Percentiles rank a stretch among this genome's conserved stretches.
Conservation (phyloP, 495 filamentous ascomycete genomes). For the Hypomontagnella monticulosa region DNA sequence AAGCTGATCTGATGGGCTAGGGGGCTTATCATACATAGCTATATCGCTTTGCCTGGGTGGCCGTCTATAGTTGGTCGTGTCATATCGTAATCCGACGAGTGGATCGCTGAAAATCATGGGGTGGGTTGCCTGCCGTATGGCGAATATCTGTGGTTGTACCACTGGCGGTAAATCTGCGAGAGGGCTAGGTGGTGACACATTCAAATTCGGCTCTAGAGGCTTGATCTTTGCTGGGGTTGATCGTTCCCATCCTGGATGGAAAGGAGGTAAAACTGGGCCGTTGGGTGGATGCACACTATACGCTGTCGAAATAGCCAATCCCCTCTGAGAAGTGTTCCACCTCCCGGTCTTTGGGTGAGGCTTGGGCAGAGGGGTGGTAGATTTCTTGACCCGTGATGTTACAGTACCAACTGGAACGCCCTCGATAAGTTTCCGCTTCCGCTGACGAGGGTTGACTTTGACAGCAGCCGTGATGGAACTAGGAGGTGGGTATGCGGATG, state of each 20-base stretch:
- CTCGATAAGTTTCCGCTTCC: slow-evolving; percentile 54
- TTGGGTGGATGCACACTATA: slow-evolving; percentile 12
- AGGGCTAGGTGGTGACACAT: slow-evolving; percentile 42
- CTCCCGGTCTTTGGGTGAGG: background rate
- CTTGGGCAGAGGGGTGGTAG: background rate
- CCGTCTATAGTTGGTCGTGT: slow-evolving; percentile 34
- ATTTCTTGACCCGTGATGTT: background rate
- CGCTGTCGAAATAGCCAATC: slow-evolving; percentile 7
- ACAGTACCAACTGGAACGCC: slow-evolving; percentile 47
- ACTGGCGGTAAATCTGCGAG: slow-evolving; percentile 33
- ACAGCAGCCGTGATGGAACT: slow-evolving; percentile 52
- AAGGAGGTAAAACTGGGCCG: slow-evolving; percentile 34
- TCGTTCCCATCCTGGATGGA: slow-evolving; percentile 36
- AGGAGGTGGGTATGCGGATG: slow-evolving; percentile 4
- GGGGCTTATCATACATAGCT: slow-evolving; percentile 37
- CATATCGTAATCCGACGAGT: slow-evolving; percentile 37
- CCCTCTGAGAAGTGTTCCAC: background rate
- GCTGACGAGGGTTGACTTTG: slow-evolving; percentile 50
- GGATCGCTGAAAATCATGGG: slow-evolving; percentile 43
- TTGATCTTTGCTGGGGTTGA: slow-evolving; percentile 32
- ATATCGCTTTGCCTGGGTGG: slow-evolving; percentile 13
- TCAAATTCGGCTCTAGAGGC: slow-evolving; percentile 37
- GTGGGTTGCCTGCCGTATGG: slow-evolving; percentile 21
- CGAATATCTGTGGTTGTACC: slow-evolving; percentile 15
- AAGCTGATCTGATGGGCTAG: slow-evolving; percentile 46